Base-by-base conservation (phyloP, 176 grass and related monocot genomes). In the Musa schizocarpa region DNA sequence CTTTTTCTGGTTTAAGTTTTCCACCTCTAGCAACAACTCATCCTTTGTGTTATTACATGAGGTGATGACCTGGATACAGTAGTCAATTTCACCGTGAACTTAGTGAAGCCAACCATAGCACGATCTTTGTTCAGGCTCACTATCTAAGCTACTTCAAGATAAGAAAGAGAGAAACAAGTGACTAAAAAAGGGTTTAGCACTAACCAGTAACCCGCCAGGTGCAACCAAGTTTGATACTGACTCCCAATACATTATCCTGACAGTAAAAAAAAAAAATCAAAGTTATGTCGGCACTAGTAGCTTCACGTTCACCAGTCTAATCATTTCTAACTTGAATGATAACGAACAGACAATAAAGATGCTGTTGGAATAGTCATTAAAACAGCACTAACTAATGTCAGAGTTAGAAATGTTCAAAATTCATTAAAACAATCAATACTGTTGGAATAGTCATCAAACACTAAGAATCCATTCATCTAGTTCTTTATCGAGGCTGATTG, bases 241-340 rank as follows among this genome's bases (percentile, higher is more conserved):
- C 53, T 98, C 86, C 95, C 90, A 94, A 87, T 98, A 98, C 74
- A 86, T 79, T 65, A 87, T 74, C 82, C 95, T 99, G 90, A 58
- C 78, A 81, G 26, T 52, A 63, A 82, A 20, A 34, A 16, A 11
- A 49, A 22, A 26, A 0, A 71, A 2, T 74, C 17, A 62, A 69
- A 19, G 34, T 1, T 13, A 68, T 11, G 13, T 34, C 9, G 65
- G 13, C 14, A 68, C 6, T 14, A 13, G 14, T 9, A n/a, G 8
- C n/a, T n/a, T 61, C 14, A 7, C 1, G 57, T 61, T n/a, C 57
- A 57, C 55, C 14, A 21, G n/a, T 19, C 16, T 8, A 19, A 61
- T 19, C 2, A 61, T 61, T 61, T 8, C 34, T 43, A 43, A 43
- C 4, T 43, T 43, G 4, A 43, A 43, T 43, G 34, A 43, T 43